Percentiles rank a stretch among this genome's conserved stretches.
phyloP scores from a whole-genome alignment of 2,329 filamentous ascomycete genomes.

The Metarhizium robertsii region DNA sequence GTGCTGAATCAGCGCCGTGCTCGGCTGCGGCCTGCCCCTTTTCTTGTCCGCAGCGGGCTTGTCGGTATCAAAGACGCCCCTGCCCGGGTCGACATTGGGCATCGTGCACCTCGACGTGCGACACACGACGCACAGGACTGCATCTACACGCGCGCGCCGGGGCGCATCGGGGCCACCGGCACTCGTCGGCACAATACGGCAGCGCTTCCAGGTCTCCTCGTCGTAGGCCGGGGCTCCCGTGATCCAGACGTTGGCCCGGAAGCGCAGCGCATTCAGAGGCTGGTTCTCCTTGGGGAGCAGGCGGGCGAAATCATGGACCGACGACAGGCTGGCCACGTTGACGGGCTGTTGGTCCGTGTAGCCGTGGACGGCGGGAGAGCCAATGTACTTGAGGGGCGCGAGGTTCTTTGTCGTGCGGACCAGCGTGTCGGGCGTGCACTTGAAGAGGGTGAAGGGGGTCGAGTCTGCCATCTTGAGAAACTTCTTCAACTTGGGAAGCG shows the following conservation, averaged over 20 bases:
- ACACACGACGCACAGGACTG: slow-evolving; percentile 1
- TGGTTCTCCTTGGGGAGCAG: neutral
- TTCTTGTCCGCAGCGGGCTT: neutral
- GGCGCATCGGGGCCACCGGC: neutral
- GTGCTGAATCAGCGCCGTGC: slow-evolving; percentile 13
- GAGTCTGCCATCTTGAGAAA: neutral
- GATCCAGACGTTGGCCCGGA: slow-evolving; percentile 1
- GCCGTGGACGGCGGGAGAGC: neutral
- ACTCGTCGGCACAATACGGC: neutral
- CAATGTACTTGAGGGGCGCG: slow-evolving; percentile 1
- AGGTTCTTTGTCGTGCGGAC: slow-evolving; percentile 1
- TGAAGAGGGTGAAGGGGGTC: neutral
- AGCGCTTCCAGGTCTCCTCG: slow-evolving; percentile 1
- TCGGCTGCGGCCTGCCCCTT: slow-evolving; percentile 17
- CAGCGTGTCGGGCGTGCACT: neutral
- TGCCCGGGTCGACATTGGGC: slow-evolving; percentile 1
- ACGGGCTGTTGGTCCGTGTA: slow-evolving; percentile 4
- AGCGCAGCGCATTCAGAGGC: slow-evolving; percentile 1
- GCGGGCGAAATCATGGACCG: neutral
- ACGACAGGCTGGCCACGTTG: neutral
- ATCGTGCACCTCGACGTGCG: slow-evolving; percentile 2
- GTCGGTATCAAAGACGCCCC: neutral
- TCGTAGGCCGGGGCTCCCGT: neutral
- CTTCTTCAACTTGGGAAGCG: neutral
- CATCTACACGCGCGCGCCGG: neutral